phyloP scores from a whole-genome alignment of 371 early-diverging fungal genomes.

The Lichtheimia ornata region DNA sequence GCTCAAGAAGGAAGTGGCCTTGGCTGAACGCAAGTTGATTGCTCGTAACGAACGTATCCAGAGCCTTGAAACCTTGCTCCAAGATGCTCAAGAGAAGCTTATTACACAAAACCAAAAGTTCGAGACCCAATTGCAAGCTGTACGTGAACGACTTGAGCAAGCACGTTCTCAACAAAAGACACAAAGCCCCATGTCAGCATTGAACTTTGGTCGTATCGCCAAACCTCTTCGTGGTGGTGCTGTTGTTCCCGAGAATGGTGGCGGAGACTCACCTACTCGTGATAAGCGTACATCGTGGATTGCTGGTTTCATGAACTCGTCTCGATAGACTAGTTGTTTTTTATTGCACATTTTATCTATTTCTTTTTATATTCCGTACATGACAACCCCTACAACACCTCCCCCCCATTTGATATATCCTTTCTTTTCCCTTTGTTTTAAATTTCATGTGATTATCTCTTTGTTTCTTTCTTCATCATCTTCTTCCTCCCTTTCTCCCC shows the following conservation, averaged over 20 bases:
- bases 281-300: slow-evolving; percentile 40
- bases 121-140: slow-evolving; percentile 78
- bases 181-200: slow-evolving; percentile 52
- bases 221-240: slow-evolving; percentile 87
- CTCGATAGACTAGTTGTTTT: slow-evolving; percentile 11
- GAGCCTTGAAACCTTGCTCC: slow-evolving; percentile 80
- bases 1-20: slow-evolving; percentile 87
- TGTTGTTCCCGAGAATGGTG: slow-evolving; percentile 11
- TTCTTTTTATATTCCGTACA: no score
- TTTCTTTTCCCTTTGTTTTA: not conserved
- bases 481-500: not conserved
- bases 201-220: slow-evolving; percentile 86
- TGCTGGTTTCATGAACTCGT: slow-evolving; percentile 16
- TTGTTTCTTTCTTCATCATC: not conserved
- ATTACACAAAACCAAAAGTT: slow-evolving; percentile 84
- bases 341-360: not conserved
- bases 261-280: slow-evolving; percentile 14
- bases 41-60: slow-evolving; percentile 92
- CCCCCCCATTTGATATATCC: not conserved
- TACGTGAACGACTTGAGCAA: slow-evolving; percentile 79
- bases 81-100: slow-evolving; percentile 72
- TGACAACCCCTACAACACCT: no score
- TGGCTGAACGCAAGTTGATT: slow-evolving; percentile 87
- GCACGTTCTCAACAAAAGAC: slow-evolving; percentile 60
- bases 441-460: not conserved